Base-by-base conservation (phyloP, 1,284 basidiomycete genomes). In the Spongiforma sp. region DNA sequence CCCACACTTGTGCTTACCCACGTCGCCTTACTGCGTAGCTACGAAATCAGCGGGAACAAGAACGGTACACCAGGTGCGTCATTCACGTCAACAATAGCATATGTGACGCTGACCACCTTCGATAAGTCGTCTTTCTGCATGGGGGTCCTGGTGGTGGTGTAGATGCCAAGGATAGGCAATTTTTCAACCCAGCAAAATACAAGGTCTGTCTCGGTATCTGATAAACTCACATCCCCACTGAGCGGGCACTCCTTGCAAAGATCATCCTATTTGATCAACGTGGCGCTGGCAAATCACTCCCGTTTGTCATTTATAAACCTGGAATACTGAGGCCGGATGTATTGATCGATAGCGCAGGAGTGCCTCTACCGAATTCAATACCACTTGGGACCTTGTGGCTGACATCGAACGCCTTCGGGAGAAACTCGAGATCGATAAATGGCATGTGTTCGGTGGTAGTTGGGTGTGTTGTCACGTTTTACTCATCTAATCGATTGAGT, bases 301-400 rank as follows among this genome's bases (percentile, higher is more conserved):
- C 95, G 85, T 93, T 74, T 69, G 86, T 80, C 57, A 37, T 57
- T 60, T 62, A 10, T 57, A 15, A 32, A 24, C 17, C 9, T 24
- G 5, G n/a, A 36, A 33, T 26, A 21, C 33, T 54, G 39, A 26
- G n/a, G 33, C n/a, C 46, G 36, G 46, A 57, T 59, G 28, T 61
- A 64, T 71, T 75, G 59, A 73, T 65, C 34, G 33, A 26, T 36
- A 58, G 41, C 66, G 15, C 67, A 93, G 91, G 75, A 84, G 80
- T 54, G 94, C 94, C 14, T 91, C 82, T 41, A 78, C 93, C 2
- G 89, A 93, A 68, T 90, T 95, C 66, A 98, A 98, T 78, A 98
- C 94, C 4, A 98, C 96, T 1, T 97, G 94, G 95, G 91, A 96
- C 75, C 86, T 98, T 34, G 94, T 99, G 24, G 90, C 87, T 66